Conservation (phyloP, 2,329 filamentous ascomycete genomes). For the Aspergillus caelatus region DNA sequence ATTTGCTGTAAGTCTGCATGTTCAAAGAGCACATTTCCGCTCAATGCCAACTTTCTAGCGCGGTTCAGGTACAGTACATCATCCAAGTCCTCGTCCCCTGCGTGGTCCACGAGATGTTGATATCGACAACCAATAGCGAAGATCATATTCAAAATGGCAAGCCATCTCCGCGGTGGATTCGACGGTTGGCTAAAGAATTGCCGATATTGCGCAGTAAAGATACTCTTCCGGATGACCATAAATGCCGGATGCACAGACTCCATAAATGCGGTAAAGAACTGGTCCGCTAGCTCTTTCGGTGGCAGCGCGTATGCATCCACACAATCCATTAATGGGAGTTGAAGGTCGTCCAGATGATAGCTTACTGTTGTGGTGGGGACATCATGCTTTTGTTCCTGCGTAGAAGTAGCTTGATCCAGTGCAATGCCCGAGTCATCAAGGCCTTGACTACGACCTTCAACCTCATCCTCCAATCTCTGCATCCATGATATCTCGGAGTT, state of each 20-base stretch:
- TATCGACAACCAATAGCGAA: conserved; percentile 48
- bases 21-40: conserved; percentile 41
- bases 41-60: conserved; percentile 41
- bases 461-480: conserved; percentile 38
- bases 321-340: conserved; percentile 36
- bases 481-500: conserved; percentile 49
- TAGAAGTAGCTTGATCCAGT: not conserved
- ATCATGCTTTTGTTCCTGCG: conserved; percentile 10
- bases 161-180: conserved; percentile 38
- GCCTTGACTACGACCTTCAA: conserved; percentile 23
- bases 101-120: conserved; percentile 34
- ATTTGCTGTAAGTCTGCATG: conserved; percentile 48
- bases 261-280: conserved; percentile 44
- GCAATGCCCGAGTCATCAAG: conserved; percentile 5
- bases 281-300: conserved; percentile 38
- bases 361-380: conserved; percentile 33
- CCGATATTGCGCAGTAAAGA: conserved; percentile 43
- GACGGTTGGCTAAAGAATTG: conserved; percentile 31
- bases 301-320: conserved; percentile 43
- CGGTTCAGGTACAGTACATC: conserved; percentile 45
- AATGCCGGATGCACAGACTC: conserved; percentile 44
- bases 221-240: conserved; percentile 40
- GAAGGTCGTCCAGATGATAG: conserved; percentile 45
- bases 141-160: conserved; percentile 51
- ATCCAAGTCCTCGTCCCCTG: conserved; percentile 29